phyloP scores from a whole-genome alignment of 352 stramenopile species.

The Hyaloperonospora arabidopsidis region DNA sequence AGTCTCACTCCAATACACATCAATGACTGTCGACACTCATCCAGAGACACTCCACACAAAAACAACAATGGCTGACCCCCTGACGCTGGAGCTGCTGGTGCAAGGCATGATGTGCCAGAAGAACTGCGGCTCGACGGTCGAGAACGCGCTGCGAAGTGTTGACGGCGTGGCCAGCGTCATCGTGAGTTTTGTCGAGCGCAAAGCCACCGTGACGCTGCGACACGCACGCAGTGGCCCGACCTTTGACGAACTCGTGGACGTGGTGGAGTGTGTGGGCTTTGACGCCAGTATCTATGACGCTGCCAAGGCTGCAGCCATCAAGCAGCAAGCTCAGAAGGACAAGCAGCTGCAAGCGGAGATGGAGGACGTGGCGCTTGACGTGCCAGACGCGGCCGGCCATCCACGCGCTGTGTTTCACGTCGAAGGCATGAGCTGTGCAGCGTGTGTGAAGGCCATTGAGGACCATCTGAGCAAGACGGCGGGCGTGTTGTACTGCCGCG shows the following conservation, averaged over 20 bases:
- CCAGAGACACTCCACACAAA: too few species aligned
- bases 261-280: conserved; percentile 75
- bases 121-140: conserved; percentile 89
- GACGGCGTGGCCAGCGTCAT: conserved; percentile 57
- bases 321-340: conserved; percentile 34
- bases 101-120: conserved; percentile 95
- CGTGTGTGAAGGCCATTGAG: conserved; percentile 84
- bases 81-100: conserved; percentile 59
- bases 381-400: conserved; percentile 28
- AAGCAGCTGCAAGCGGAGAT: conserved; percentile 10
- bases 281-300: conserved; percentile 49
- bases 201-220: conserved; percentile 48
- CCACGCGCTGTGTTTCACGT: conserved; percentile 76
- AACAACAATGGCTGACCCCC: neutral
- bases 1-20: too few species aligned
- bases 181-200: conserved; percentile 70
- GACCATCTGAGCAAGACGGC: conserved; percentile 52
- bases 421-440: conserved; percentile 82
- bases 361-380: conserved; percentile 12
- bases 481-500: conserved; percentile 68
- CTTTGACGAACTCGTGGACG: conserved; percentile 59
- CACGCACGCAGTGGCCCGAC: conserved; percentile 36
- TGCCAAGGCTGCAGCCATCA: conserved; percentile 45
- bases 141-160: conserved; percentile 44
- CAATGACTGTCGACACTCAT: too few species aligned